These are phyloP conservation scores for Punctularia strigosozonata DNA, from an alignment of 768 basidiomycete species.

Conservation along the genomic window DNA sequence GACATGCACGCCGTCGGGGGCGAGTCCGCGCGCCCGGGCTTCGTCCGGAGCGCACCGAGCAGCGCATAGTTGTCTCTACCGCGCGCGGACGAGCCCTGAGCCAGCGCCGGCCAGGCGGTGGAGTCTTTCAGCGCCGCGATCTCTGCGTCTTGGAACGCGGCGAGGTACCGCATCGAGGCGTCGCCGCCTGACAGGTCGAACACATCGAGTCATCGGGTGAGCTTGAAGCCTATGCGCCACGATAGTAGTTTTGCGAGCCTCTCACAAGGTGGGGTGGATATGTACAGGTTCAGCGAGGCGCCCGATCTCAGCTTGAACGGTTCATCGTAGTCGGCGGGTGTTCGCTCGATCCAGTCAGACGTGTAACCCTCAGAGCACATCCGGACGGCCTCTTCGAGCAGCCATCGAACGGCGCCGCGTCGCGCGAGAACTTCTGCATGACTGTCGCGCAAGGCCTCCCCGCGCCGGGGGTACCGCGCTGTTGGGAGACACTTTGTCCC, in stretches of 20 bases:
- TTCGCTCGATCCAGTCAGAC: conserved; percentile 40
- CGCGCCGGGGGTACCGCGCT: conserved; percentile 43
- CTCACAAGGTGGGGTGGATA: conserved; percentile 62
- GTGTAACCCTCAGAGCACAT: conserved; percentile 15
- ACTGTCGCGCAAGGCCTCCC: conserved; percentile 78
- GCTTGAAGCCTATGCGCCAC: background rate
- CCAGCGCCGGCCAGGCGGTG: conserved; percentile 17
- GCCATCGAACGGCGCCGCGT: conserved; percentile 67
- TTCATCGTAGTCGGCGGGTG: conserved; percentile 21
- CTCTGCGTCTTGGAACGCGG: conserved; percentile 57
- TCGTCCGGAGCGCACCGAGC: conserved; percentile 76
- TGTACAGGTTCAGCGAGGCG: conserved; percentile 55
- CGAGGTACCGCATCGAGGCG: conserved; percentile 73
- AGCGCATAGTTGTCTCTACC: conserved; percentile 74
- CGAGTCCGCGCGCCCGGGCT: conserved; percentile 88
- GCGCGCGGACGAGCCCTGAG: conserved; percentile 36
- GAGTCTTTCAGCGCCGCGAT: conserved; percentile 63
- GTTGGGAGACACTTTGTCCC: conserved; percentile 82
- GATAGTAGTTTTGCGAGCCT: too few species aligned
- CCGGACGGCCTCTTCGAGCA: conserved; percentile 59
- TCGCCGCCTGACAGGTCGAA: conserved; percentile 56
- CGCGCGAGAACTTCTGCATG: conserved; percentile 92
- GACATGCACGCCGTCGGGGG: conserved; percentile 78
- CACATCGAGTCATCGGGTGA: background rate
- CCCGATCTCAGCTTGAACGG: conserved; percentile 33